A percentile compares a stretch with the other conserved stretches of the same genome.
These are phyloP conservation scores for Anthracocystis panici-leucophaei DNA, from an alignment of 1,284 basidiomycete species.

Conservation along the genomic window DNA sequence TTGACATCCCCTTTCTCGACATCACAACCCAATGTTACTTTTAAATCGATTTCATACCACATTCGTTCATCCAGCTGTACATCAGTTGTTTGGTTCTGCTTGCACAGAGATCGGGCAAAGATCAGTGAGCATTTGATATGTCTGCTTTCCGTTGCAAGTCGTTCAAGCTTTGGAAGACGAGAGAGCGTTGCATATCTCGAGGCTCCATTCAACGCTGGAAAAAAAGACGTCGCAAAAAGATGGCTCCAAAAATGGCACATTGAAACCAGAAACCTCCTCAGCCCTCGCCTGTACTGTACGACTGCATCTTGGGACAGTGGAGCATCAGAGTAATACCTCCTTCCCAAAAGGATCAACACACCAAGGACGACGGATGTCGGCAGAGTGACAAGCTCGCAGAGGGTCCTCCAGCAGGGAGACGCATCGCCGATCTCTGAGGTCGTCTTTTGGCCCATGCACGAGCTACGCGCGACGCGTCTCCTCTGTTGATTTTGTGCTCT, in stretches of 20 bases:
- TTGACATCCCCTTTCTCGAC: too few species aligned
- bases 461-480: slow-evolving; percentile 43
- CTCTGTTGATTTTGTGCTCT: slow-evolving; percentile 4
- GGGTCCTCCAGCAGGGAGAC: neutral
- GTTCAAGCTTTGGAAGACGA: neutral
- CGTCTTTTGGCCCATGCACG: slow-evolving; percentile 10
- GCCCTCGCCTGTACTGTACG: too few species aligned
- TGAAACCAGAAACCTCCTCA: neutral
- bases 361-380: neutral
- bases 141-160: too few species aligned
- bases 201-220: neutral
- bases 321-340: neutral
- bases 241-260: slow-evolving; percentile 7
- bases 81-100: too few species aligned
- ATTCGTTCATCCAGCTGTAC: too few species aligned
- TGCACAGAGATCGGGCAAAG: too few species aligned
- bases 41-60: slow-evolving; percentile 1
- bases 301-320: neutral
- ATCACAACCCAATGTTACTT: slow-evolving; percentile 19
- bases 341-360: too few species aligned
- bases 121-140: too few species aligned
- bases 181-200: too few species aligned
- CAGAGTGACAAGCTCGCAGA: neutral
- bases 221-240: slow-evolving; percentile 2
- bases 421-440: slow-evolving; percentile 26